Evolutionary conservation across 805 yeast species (phyloP).

Genomic region (Kockiozyma suomiensis): DNA sequence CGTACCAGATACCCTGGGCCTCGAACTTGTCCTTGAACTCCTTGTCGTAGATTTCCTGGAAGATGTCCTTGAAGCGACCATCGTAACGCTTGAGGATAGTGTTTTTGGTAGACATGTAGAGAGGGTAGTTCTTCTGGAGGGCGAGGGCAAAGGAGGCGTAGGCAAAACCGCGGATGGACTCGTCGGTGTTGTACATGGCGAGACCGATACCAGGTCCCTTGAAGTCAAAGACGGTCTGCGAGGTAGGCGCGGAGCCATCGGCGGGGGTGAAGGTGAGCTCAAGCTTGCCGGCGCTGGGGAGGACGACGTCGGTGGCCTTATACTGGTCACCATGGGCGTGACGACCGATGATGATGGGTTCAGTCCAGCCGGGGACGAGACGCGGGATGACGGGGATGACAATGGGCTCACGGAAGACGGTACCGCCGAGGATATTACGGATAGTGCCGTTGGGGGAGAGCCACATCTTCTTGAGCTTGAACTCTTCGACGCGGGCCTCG

Average conservation of each 20-base stretch:
- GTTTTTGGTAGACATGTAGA: constrained; percentile 90
- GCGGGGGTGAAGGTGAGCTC: constrained; percentile 75
- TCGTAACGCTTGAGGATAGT: constrained; percentile 92
- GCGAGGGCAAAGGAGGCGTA: constrained; percentile 89
- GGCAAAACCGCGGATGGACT: constrained; percentile 89
- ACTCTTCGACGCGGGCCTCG: constrained; percentile 92
- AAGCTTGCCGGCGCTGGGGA: constrained; percentile 78
- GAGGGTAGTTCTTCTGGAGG: constrained; percentile 69
- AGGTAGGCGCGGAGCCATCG: constrained; percentile 58
- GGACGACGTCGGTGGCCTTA: constrained; percentile 83
- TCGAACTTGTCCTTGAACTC: constrained; percentile 75
- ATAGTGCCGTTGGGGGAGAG: constrained; percentile 95
- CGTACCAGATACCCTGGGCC: constrained; percentile 85
- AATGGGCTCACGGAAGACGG: constrained; percentile 96
- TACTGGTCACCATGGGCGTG: constrained; percentile 98
- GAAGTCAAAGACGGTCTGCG: constrained; percentile 67
- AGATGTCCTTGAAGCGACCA: constrained; percentile 93
- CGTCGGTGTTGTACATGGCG: constrained; percentile 95
- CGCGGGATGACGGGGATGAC: constrained; percentile 87
- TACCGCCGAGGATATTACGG: constrained; percentile 93
- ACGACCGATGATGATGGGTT: constrained; percentile 95
- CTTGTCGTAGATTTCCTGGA: constrained; percentile 74
- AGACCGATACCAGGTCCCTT: constrained; percentile 77
- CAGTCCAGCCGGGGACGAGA: constrained; percentile 87
- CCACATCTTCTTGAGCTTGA: constrained; percentile 94